Evolutionary conservation across 768 basidiomycete genomes (phyloP).

Genomic region (Leccinellum rugosiceps): DNA sequence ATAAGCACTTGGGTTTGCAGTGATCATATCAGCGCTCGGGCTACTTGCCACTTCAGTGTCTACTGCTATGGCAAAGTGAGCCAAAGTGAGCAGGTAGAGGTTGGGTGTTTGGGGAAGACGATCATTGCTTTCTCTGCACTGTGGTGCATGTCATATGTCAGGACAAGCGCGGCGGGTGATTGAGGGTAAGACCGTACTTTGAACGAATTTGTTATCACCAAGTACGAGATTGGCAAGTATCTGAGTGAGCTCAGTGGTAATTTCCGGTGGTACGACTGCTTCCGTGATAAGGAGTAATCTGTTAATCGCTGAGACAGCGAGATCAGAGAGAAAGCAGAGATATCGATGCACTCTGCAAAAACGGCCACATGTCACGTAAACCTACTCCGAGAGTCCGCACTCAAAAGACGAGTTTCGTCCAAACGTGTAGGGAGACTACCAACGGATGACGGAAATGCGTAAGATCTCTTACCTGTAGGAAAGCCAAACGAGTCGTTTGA

Average conservation of each 20-base stretch:
- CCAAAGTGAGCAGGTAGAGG: constrained; percentile 72
- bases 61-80: constrained; percentile 73
- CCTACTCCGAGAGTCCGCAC: too few relatives aligned
- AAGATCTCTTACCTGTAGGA: neutral
- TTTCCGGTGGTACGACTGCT: constrained; percentile 51
- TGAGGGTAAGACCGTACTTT: constrained; percentile 39
- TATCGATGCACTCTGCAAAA: neutral
- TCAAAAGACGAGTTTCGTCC: too few relatives aligned
- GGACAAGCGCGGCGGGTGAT: neutral
- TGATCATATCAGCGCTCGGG: constrained; percentile 1
- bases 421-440: neutral
- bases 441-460: neutral
- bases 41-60: constrained; percentile 75
- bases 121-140: constrained; percentile 83
- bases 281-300: constrained; percentile 23
- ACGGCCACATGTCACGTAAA: too few relatives aligned
- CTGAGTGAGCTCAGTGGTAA: constrained; percentile 74
- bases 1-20: constrained; percentile 4
- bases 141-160: constrained; percentile 8
- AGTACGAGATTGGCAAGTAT: constrained; percentile 82
- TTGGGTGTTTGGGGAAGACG: constrained; percentile 75
- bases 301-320: constrained; percentile 1
- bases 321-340: neutral
- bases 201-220: constrained; percentile 82
- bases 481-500: neutral